These are phyloP conservation scores for Bruguiera sexangula DNA, from an alignment of 345 rosid species.

Conservation along the genomic window DNA sequence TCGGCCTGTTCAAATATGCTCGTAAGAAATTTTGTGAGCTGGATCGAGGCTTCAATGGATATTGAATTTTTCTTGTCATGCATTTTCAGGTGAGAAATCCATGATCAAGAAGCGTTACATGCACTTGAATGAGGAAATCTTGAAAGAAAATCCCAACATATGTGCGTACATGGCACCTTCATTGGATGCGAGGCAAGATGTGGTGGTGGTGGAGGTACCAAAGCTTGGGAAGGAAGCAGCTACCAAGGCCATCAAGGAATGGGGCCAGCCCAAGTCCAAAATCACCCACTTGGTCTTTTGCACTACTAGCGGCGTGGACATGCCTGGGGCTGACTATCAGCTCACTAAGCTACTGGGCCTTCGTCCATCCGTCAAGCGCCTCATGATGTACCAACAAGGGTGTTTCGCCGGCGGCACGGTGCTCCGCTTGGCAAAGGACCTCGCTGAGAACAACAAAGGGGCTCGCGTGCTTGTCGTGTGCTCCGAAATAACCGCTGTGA, in stretches of 20 bases:
- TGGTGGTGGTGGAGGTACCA: conserved; percentile 80
- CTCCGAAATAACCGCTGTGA: conserved; percentile 71
- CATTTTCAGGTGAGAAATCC: conserved; percentile 64
- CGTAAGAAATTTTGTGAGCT: no score
- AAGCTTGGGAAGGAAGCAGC: conserved; percentile 83
- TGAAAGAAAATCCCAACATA: conserved; percentile 54
- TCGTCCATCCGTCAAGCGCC: conserved; percentile 66
- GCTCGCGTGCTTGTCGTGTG: conserved; percentile 79
- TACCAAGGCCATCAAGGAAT: conserved; percentile 65
- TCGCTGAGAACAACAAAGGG: conserved; percentile 74
- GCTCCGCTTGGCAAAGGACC: conserved; percentile 78
- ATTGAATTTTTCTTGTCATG: no score
- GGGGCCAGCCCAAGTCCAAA: conserved; percentile 87
- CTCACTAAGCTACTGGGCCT: conserved; percentile 83
- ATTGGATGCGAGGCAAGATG: conserved; percentile 66
- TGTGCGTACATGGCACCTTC: conserved; percentile 75
- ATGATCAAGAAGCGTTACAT: conserved; percentile 61
- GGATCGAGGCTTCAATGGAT: no score
- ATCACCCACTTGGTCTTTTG: conserved; percentile 86
- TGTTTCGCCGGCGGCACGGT: conserved; percentile 82
- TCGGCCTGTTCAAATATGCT: no score
- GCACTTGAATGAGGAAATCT: conserved; percentile 61
- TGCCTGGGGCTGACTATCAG: conserved; percentile 94
- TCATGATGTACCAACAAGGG: conserved; percentile 68
- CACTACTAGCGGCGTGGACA: conserved; percentile 83